phyloP scores from a whole-genome alignment of 352 stramenopile genomes.

The Phytophthora palmivora region DNA sequence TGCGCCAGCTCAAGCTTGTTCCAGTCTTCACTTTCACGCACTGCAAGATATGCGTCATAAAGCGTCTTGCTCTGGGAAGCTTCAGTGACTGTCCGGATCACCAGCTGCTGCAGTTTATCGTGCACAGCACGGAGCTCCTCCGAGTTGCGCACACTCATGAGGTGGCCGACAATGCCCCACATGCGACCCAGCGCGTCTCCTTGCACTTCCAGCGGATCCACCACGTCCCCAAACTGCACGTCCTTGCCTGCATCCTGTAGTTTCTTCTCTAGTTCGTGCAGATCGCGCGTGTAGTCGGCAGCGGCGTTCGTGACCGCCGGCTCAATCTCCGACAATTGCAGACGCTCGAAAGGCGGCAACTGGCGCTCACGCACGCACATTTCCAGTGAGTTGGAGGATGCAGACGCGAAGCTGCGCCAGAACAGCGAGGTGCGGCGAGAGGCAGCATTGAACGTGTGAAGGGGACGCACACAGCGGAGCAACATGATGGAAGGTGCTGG shows the following conservation, averaged over 20 bases:
- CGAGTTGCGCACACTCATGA: conserved; percentile 97
- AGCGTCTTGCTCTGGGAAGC: conserved; percentile 93
- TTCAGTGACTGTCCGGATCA: conserved; percentile 94
- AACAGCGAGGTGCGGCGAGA: conserved; percentile 24
- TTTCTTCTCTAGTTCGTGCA: conserved; percentile 54
- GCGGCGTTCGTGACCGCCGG: conserved; percentile 65
- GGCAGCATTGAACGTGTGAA: conserved; percentile 10
- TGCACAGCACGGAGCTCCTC: conserved; percentile 94
- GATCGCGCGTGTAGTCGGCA: conserved; percentile 54
- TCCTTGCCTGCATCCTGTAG: conserved; percentile 30
- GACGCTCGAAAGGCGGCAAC: conserved; percentile 73
- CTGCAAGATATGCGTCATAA: conserved; percentile 89
- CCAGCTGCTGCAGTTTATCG: conserved; percentile 92
- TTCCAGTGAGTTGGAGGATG: conserved; percentile 56
- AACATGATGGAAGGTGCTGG: conserved; percentile 35
- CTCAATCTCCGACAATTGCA: conserved; percentile 68
- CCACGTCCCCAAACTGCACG: conserved; percentile 85
- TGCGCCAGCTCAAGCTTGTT: conserved; percentile 59
- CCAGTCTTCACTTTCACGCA: conserved; percentile 79
- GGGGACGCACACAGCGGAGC: conserved; percentile 31
- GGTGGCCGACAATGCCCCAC: conserved; percentile 96
- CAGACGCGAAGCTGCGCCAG: conserved; percentile 27
- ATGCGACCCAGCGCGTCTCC: conserved; percentile 92
- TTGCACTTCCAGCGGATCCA: conserved; percentile 94
- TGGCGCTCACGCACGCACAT: conserved; percentile 61